A percentile compares a stretch with the other conserved stretches of the same genome.
Conservation (phyloP, 768 basidiomycete species). For the Pleurotus tuber-regium region DNA sequence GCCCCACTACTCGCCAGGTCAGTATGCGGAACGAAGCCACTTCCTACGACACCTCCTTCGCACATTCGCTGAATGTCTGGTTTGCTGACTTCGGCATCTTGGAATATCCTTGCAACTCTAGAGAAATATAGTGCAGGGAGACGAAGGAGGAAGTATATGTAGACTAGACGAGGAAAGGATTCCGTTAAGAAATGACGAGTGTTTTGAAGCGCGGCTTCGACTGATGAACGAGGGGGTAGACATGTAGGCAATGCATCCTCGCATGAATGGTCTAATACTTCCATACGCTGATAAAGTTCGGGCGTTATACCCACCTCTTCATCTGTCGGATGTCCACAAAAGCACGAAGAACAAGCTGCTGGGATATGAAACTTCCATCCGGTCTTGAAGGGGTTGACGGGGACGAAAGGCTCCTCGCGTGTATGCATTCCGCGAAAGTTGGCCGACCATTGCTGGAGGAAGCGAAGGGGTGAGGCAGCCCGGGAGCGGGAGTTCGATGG, state of each 20-base stretch:
- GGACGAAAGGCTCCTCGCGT: conserved; percentile 54
- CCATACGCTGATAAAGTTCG: conserved; percentile 2
- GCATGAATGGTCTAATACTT: background rate
- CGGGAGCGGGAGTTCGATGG: conserved; percentile 54
- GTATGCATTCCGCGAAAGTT: conserved; percentile 44
- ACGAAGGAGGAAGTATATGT: conserved; percentile 52
- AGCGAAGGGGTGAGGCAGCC: conserved; percentile 54
- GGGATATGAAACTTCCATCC: conserved; percentile 26
- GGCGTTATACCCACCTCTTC: conserved; percentile 20
- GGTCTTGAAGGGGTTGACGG: conserved; percentile 49
- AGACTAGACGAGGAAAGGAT: conserved; percentile 40
- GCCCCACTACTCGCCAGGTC: background rate
- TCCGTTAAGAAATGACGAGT: conserved; percentile 29
- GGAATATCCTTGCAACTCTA: conserved; percentile 72
- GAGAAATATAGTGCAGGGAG: conserved; percentile 81
- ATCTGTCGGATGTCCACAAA: conserved; percentile 23
- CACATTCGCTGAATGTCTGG: conserved; percentile 66
- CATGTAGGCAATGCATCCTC: conserved; percentile 2
- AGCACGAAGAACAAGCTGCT: conserved; percentile 14
- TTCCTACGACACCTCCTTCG: conserved; percentile 30
- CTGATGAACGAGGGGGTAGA: background rate
- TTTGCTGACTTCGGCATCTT: conserved; percentile 74
- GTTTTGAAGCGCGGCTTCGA: conserved; percentile 10
- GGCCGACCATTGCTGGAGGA: conserved; percentile 52
- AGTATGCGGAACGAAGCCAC: conserved; percentile 11